Conservation (phyloP, 1,284 basidiomycete genomes). For the Stereum hirsutum region DNA sequence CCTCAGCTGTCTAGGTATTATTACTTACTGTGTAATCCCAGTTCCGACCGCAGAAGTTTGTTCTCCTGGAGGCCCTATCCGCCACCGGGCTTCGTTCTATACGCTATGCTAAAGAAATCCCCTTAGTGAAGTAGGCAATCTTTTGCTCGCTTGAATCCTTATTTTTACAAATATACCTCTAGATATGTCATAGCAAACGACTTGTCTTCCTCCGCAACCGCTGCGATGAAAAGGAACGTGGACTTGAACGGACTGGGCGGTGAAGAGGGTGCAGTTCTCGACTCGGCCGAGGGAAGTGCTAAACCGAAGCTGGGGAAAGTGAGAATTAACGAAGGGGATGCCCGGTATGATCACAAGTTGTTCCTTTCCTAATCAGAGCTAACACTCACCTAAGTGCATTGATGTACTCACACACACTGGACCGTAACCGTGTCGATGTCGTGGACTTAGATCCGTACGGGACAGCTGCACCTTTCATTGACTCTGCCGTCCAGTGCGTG, state of each 20-base stretch:
- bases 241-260: constrained; percentile 77
- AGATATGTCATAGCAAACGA: constrained; percentile 95
- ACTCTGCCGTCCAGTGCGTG: constrained; percentile 90
- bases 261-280: constrained; percentile 12
- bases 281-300: constrained; percentile 11
- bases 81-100: constrained; percentile 95
- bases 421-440: constrained; percentile 76
- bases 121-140: constrained; percentile 64
- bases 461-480: constrained; percentile 94
- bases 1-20: too few species aligned
- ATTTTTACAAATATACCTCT: constrained; percentile 6
- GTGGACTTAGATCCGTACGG: constrained; percentile 98
- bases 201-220: constrained; percentile 75
- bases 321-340: constrained; percentile 83
- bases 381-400: too few species aligned
- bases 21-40: too few species aligned
- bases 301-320: constrained; percentile 43
- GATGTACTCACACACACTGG: constrained; percentile 85
- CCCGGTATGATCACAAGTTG: constrained; percentile 51
- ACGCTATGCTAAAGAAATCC: constrained; percentile 97
- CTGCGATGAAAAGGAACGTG: constrained; percentile 85
- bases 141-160: background rate
- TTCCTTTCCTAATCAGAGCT: too few species aligned
- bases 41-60: constrained; percentile 61
- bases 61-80: constrained; percentile 90